phyloP scores from a whole-genome alignment of 2,329 filamentous ascomycete genomes.

The Cordyceps farinosa region DNA sequence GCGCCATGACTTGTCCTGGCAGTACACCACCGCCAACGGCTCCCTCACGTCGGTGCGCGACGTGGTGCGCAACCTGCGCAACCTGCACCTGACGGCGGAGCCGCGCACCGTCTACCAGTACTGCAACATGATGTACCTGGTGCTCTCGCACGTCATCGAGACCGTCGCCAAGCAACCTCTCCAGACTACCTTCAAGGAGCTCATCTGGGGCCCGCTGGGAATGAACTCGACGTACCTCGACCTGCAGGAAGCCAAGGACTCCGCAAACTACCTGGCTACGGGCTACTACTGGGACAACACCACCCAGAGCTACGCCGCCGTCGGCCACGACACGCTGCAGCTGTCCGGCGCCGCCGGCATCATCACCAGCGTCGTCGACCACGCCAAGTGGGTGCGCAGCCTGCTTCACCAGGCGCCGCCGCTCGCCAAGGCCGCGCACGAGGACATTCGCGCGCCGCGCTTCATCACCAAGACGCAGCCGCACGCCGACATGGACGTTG shows the following conservation, averaged over 20 bases:
- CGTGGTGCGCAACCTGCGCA: conserved; percentile 36
- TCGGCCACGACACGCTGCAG: neutral
- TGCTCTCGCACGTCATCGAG: conserved; percentile 39
- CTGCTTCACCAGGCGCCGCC: neutral
- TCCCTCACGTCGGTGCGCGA: conserved; percentile 19
- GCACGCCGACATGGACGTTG: neutral
- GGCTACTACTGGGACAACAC: conserved; percentile 6
- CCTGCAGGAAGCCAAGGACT: conserved; percentile 18
- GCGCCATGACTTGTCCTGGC: conserved; percentile 33
- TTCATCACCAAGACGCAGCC: neutral
- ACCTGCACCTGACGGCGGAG: conserved; percentile 39
- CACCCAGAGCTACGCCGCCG: neutral
- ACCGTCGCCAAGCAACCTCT: conserved; percentile 31
- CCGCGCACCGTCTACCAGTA: conserved; percentile 41
- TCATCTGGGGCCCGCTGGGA: conserved; percentile 38
- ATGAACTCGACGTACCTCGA: conserved; percentile 38
- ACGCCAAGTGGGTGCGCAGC: conserved; percentile 6
- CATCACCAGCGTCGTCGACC: conserved; percentile 10
- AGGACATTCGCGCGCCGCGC: neutral
- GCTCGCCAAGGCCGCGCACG: neutral
- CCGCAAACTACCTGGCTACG: neutral
- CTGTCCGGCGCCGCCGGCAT: conserved; percentile 6
- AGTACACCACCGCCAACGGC: conserved; percentile 24
- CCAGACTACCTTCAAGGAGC: conserved; percentile 33
- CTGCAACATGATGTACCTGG: conserved; percentile 44